Conservation (phyloP, 306 rosid species). For the Potentilla sterilis region DNA sequence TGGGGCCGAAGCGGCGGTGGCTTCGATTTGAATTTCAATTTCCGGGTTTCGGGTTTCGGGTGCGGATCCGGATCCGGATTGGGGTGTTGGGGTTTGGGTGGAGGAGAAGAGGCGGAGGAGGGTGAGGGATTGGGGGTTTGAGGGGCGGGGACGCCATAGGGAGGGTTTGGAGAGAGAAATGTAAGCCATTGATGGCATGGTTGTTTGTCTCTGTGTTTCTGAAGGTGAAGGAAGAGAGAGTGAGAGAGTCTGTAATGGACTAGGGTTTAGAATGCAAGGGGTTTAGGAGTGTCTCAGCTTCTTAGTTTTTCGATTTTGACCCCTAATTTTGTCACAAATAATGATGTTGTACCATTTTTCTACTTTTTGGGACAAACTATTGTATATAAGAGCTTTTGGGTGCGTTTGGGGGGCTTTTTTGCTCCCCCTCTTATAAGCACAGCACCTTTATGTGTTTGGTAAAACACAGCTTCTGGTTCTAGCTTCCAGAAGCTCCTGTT, state of each 20-base stretch:
- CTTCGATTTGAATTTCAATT: not conserved
- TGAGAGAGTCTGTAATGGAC: not conserved
- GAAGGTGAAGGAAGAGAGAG: not conserved
- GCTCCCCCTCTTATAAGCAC: no score
- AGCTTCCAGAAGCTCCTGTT: no score
- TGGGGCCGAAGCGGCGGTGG: not conserved
- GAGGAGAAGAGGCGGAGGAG: slow-evolving; percentile 38
- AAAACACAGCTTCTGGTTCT: no score
- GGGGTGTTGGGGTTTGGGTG: slow-evolving; percentile 8
- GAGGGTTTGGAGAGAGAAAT: slow-evolving; percentile 49
- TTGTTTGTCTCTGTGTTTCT: not conserved
- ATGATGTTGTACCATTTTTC: not conserved
- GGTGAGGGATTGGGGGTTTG: slow-evolving; percentile 23
- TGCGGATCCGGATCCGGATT: not conserved
- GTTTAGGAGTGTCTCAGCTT: not conserved
- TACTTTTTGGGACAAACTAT: no score
- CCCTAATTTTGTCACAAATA: not conserved
- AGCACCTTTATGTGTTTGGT: no score
- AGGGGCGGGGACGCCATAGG: slow-evolving; percentile 38
- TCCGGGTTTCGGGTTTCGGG: not conserved
- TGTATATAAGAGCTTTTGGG: no score
- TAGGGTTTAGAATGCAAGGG: not conserved
- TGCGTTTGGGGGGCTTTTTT: no score
- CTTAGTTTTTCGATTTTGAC: not conserved
- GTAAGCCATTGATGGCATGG: slow-evolving; percentile 44